Base-by-base conservation (phyloP, 768 basidiomycete genomes). In the Collybia nuda region DNA sequence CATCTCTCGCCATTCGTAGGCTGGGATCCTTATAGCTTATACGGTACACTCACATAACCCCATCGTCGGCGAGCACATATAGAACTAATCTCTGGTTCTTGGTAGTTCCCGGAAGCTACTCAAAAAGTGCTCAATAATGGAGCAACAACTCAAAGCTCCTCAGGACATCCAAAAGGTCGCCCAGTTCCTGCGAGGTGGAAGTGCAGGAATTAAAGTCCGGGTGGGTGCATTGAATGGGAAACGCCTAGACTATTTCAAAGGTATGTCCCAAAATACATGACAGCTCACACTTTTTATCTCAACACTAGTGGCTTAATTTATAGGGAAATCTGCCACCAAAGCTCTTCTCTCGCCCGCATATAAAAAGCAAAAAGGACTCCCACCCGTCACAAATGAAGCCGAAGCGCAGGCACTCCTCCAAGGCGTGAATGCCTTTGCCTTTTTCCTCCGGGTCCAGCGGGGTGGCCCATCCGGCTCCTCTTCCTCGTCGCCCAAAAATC, bases 191-290 rank as follows among this genome's bases (percentile, higher is more conserved):
- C 84, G 97, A 40, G 86, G 89, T 56, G 86, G 88, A 58, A 86
- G 85, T 61, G 78, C 91, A 12, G 92, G 92, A 2, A 84, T 98
- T 60, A 98, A 97, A 75, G 80, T 86, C 47, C 80, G 92, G 56
- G 86, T 88, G 8, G 97, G 97, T 18, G 88, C 94, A 7, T 72
- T 98, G 62, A 92, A 92, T 59, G 96, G 96, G 19, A 97, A 96
- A 69, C 86, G 96, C 29, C 72, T 95, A 45, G 96, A 98, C 69
- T 99, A 98, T 72, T 99, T 98, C 79, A 99, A 94, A 76, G 97
- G 96, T 94, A 45, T 58, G 78, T 62, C 29, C 23, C 18, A 12
- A 32, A 21, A 29, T 19, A 15, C 37, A n/a, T 36, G 26, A 42
- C 37, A 47, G 24, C 23, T 44, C 39, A 36, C 21, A 21, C 39